Percentiles rank a stretch among this genome's conserved stretches.
phyloP scores from a whole-genome alignment of 352 stramenopile genomes.

The Pythium dissotocum region DNA sequence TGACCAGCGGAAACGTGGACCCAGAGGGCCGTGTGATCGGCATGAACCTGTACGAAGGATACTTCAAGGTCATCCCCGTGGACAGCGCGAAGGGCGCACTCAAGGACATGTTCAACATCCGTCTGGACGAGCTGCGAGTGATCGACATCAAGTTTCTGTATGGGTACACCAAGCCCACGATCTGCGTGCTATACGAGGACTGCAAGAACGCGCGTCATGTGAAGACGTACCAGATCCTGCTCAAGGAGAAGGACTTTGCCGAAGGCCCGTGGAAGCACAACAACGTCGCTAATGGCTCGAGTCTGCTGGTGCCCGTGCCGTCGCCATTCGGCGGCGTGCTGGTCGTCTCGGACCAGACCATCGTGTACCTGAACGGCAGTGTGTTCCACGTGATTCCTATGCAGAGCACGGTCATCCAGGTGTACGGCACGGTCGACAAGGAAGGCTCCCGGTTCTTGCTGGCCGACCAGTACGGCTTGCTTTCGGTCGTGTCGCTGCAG shows the following conservation, averaged over 20 bases:
- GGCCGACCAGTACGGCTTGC: slow-evolving; percentile 87
- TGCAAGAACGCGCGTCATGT: slow-evolving; percentile 88
- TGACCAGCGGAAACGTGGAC: slow-evolving; percentile 89
- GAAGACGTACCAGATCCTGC: slow-evolving; percentile 91
- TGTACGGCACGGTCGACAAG: slow-evolving; percentile 87
- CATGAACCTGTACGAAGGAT: slow-evolving; percentile 92
- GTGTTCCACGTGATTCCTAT: slow-evolving; percentile 92
- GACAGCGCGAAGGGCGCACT: slow-evolving; percentile 77
- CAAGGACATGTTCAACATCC: slow-evolving; percentile 91
- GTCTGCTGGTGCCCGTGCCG: slow-evolving; percentile 88
- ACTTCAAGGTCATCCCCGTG: slow-evolving; percentile 91
- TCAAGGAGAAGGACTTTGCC: slow-evolving; percentile 90
- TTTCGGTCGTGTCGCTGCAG: slow-evolving; percentile 89
- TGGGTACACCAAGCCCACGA: slow-evolving; percentile 85
- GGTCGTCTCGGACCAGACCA: slow-evolving; percentile 91
- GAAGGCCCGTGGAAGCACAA: slow-evolving; percentile 88
- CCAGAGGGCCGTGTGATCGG: slow-evolving; percentile 83
- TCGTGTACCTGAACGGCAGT: slow-evolving; percentile 89
- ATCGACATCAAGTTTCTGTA: slow-evolving; percentile 94
- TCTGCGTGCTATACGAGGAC: slow-evolving; percentile 93
- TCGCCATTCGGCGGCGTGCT: slow-evolving; percentile 82
- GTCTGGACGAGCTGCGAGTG: slow-evolving; percentile 90
- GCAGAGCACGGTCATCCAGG: slow-evolving; percentile 88
- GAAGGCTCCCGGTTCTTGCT: slow-evolving; percentile 89
- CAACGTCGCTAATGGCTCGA: slow-evolving; percentile 88